A percentile compares a stretch with the other conserved stretches of the same genome.
These are phyloP conservation scores for Dendryphion nanum DNA, from an alignment of 2,329 filamentous ascomycete genomes.

Conservation along the genomic window DNA sequence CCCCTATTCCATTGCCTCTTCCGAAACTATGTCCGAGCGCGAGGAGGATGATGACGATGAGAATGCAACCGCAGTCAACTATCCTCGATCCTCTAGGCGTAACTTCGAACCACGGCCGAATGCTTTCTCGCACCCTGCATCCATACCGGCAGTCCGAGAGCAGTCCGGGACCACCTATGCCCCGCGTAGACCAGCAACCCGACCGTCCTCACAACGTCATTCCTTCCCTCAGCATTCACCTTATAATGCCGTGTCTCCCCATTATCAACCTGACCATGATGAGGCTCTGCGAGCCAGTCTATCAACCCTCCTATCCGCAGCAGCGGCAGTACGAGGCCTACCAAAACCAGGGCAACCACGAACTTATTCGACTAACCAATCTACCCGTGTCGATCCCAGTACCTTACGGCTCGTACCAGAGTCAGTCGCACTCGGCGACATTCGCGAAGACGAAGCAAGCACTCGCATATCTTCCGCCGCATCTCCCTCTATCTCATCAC, in stretches of 20 bases:
- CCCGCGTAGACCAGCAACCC: slow-evolving; percentile 33
- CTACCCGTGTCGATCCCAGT: slow-evolving; percentile 47
- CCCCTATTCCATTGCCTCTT: slow-evolving; percentile 33
- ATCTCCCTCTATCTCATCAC: slow-evolving; percentile 18
- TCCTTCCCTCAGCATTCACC: slow-evolving; percentile 53
- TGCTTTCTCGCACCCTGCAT: slow-evolving; percentile 81
- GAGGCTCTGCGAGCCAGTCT: slow-evolving; percentile 87
- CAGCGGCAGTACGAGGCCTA: slow-evolving; percentile 80
- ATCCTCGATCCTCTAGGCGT: slow-evolving; percentile 51
- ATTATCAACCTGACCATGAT: slow-evolving; percentile 84
- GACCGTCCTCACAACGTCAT: slow-evolving; percentile 37
- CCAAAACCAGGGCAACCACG: slow-evolving; percentile 57
- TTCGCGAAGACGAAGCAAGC: slow-evolving; percentile 21
- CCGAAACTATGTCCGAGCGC: slow-evolving; percentile 36
- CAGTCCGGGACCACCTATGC: slow-evolving; percentile 50
- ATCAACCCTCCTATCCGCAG: slow-evolving; percentile 94
- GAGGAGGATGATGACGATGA: slow-evolving; percentile 62
- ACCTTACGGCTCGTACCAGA: slow-evolving; percentile 61
- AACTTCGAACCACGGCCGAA: slow-evolving; percentile 86
- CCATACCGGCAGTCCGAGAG: slow-evolving; percentile 37
- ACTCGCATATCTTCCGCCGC: slow-evolving; percentile 23
- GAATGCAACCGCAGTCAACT: slow-evolving; percentile 77
- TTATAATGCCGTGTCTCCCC: slow-evolving; percentile 69
- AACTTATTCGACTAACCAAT: slow-evolving; percentile 31
- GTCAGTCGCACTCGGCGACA: slow-evolving; percentile 55